A percentile compares a stretch with the other conserved stretches of the same genome.
Evolutionary conservation across 2,329 filamentous ascomycete genomes (phyloP).

Genomic region (Talaromyces sp.): DNA sequence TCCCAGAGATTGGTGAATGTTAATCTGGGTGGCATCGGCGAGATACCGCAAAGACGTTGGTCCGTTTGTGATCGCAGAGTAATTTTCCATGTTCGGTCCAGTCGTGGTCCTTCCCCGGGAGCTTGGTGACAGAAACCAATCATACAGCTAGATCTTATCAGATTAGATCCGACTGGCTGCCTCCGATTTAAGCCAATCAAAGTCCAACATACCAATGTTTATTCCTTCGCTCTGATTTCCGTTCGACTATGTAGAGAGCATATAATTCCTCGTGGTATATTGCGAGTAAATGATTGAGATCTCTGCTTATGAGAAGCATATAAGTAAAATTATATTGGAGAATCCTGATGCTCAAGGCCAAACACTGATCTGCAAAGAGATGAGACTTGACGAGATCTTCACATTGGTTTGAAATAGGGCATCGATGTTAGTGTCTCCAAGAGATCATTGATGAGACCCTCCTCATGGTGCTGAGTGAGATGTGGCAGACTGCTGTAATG

Average conservation of each 20-base stretch:
- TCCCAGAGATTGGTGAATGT: slow-evolving; percentile 24
- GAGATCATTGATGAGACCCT: not conserved
- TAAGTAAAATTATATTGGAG: not conserved
- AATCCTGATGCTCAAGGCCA: not conserved
- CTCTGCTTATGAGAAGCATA: not conserved
- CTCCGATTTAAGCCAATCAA: not conserved
- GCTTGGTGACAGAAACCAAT: slow-evolving; percentile 3
- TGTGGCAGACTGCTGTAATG: not conserved
- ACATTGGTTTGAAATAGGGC: not conserved
- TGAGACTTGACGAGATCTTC: not conserved
- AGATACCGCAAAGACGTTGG: not conserved
- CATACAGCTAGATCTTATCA: not conserved
- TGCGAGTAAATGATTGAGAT: not conserved
- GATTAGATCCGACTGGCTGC: slow-evolving; percentile 11
- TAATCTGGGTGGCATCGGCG: not conserved
- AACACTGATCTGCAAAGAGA: not conserved
- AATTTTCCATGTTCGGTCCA: not conserved
- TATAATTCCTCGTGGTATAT: too few species aligned
- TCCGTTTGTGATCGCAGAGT: not conserved
- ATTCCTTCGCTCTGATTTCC: not conserved
- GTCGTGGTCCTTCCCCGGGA: not conserved
- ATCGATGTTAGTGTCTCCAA: not conserved
- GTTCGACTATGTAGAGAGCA: not conserved
- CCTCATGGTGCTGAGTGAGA: not conserved
- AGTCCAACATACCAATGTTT: not conserved